Conservation (phyloP, 805 yeast genomes). For the Teunomyces cretensis region DNA sequence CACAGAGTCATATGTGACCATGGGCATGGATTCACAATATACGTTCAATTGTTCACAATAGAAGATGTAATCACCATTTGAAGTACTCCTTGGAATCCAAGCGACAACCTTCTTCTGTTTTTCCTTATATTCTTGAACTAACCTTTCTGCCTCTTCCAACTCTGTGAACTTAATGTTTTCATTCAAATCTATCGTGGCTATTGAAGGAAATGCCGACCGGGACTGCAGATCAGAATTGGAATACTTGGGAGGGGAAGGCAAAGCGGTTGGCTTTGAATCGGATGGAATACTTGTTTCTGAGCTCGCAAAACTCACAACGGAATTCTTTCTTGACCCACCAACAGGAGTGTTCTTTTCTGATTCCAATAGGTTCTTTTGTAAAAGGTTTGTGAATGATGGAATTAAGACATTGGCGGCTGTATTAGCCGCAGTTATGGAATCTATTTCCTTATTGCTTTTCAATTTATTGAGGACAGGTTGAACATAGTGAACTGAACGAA, state of each 20-base stretch:
- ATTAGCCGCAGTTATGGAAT: conserved; percentile 45
- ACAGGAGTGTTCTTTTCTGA: conserved; percentile 30
- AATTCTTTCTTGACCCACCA: conserved; percentile 43
- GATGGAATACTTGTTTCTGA: conserved; percentile 35
- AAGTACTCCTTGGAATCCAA: conserved; percentile 65
- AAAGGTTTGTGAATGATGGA: conserved; percentile 38
- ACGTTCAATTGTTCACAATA: conserved; percentile 61
- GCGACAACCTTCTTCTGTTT: conserved; percentile 20
- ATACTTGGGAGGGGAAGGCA: conserved; percentile 23
- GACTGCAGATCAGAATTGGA: neutral
- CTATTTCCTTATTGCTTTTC: conserved; percentile 40
- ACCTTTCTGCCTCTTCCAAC: conserved; percentile 29
- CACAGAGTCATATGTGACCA: conserved; percentile 28
- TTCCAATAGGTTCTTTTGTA: conserved; percentile 38
- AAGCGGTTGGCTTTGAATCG: conserved; percentile 20
- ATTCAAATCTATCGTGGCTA: conserved; percentile 11
- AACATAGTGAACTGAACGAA: conserved; percentile 45
- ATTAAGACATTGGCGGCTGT: conserved; percentile 47
- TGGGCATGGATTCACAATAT: conserved; percentile 59
- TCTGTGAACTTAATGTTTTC: conserved; percentile 14
- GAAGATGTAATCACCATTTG: conserved; percentile 54
- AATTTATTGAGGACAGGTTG: conserved; percentile 40
- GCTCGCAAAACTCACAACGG: conserved; percentile 50
- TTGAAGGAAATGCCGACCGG: conserved; percentile 14
- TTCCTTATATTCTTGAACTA: conserved; percentile 22